phyloP scores from a whole-genome alignment of 495 filamentous ascomycete species.

The Neurospora sp. region DNA sequence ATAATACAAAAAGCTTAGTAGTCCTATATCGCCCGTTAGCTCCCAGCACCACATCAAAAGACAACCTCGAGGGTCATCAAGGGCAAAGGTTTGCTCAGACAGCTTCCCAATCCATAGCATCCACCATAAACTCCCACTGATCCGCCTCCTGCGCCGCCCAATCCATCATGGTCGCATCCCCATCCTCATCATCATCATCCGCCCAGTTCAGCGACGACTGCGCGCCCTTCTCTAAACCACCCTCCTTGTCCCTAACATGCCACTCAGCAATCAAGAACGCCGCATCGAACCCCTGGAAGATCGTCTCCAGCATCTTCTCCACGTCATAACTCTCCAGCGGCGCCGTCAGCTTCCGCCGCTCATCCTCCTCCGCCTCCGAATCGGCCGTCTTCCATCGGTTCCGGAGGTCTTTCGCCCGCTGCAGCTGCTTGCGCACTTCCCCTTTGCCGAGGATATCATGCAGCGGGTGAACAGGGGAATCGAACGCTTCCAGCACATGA shows the following conservation, averaged over 20 bases:
- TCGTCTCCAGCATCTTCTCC: conserved; percentile 38
- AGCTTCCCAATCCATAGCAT: conserved; percentile 57
- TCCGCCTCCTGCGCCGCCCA: conserved; percentile 18
- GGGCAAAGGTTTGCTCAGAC: conserved; percentile 24
- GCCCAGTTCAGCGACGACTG: neutral
- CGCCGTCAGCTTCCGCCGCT: conserved; percentile 14
- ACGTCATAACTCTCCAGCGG: conserved; percentile 46
- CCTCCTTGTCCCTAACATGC: conserved; percentile 16
- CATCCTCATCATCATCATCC: neutral
- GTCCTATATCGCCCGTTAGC: neutral
- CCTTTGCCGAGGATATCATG: conserved; percentile 38
- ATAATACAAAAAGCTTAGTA: neutral
- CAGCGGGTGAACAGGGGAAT: conserved; percentile 39
- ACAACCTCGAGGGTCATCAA: neutral
- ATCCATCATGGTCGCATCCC: conserved; percentile 21
- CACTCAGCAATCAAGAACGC: conserved; percentile 22
- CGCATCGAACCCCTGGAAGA: conserved; percentile 30
- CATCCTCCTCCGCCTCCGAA: conserved; percentile 13
- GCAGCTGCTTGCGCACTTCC: conserved; percentile 37
- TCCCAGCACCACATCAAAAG: neutral
- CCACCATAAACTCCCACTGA: conserved; percentile 51
- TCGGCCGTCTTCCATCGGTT: conserved; percentile 58
- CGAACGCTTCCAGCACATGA: conserved; percentile 49
- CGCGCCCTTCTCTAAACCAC: conserved; percentile 7
- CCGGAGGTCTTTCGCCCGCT: conserved; percentile 50